These are phyloP conservation scores for Rhodosporidiobolus sp. DNA, from an alignment of 768 basidiomycete genomes.

Conservation along the genomic window DNA sequence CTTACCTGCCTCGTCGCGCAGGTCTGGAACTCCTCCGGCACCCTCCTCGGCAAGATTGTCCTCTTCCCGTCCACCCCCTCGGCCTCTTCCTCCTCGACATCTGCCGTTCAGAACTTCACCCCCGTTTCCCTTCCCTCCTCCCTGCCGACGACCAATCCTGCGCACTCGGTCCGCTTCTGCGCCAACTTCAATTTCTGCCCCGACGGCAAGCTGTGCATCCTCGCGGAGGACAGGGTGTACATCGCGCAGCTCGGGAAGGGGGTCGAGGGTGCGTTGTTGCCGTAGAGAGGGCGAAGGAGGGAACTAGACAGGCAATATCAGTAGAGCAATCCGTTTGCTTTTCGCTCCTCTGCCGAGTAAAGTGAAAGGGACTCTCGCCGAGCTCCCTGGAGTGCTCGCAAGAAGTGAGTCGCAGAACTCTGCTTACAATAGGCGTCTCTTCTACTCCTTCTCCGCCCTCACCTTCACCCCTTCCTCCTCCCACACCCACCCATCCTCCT, in stretches of 20 bases:
- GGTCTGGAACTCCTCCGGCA: slow-evolving; percentile 34
- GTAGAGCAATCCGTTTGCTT: background rate
- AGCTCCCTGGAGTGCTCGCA: too few relatives aligned
- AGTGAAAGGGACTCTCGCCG: too few relatives aligned
- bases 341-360: background rate
- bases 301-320: background rate
- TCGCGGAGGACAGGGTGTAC: slow-evolving; percentile 23
- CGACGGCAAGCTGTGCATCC: slow-evolving; percentile 5
- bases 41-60: slow-evolving; percentile 38
- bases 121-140: background rate
- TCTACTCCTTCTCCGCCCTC: too few relatives aligned
- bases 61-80: slow-evolving; percentile 1
- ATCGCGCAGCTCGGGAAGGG: background rate
- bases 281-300: background rate
- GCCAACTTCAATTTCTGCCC: slow-evolving; percentile 28
- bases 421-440: too few relatives aligned
- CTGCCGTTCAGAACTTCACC: too few relatives aligned
- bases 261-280: slow-evolving; percentile 8
- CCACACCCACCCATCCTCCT: too few relatives aligned
- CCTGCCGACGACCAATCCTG: background rate
- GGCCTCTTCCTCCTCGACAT: background rate
- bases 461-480: too few relatives aligned
- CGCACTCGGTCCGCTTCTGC: background rate
- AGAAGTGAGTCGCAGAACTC: too few relatives aligned
- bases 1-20: background rate